These are phyloP conservation scores for Sisymbrium altissimum DNA, from an alignment of 345 rosid genomes.

Conservation along the genomic window DNA sequence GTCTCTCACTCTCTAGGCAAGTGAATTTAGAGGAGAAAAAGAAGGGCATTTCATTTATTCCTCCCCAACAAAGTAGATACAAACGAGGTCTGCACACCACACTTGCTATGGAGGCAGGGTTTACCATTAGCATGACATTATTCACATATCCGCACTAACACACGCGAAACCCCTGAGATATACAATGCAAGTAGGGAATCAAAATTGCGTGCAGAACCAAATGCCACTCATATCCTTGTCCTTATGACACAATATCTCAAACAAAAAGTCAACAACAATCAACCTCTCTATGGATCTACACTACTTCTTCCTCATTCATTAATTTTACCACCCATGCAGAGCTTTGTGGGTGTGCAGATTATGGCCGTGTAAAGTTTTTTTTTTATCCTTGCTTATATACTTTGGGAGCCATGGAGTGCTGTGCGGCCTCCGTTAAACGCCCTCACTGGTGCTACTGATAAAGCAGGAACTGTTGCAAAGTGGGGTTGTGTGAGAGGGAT, in stretches of 20 bases:
- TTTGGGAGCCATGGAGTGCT: background rate
- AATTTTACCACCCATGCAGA: background rate
- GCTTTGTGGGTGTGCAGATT: background rate
- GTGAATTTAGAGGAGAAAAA: background rate
- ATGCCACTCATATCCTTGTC: background rate
- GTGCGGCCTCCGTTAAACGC: background rate
- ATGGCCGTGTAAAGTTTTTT: background rate
- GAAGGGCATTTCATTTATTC: background rate
- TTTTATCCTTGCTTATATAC: background rate
- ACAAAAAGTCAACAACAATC: slow-evolving; percentile 1
- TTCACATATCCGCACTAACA: background rate
- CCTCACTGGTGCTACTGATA: background rate
- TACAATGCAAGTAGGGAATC: background rate
- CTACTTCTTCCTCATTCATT: slow-evolving; percentile 18
- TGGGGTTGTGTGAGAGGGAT: background rate
- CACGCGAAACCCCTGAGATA: background rate
- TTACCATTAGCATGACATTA: background rate
- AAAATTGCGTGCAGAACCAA: slow-evolving; percentile 8
- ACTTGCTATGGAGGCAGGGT: background rate
- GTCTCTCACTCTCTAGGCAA: background rate
- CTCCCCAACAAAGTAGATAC: background rate
- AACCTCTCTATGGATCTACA: background rate
- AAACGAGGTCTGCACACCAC: background rate
- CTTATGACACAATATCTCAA: slow-evolving; percentile 6
- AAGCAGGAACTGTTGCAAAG: background rate